phyloP scores from a whole-genome alignment of 2,329 filamentous ascomycete species.

The Xylariales sp. region DNA sequence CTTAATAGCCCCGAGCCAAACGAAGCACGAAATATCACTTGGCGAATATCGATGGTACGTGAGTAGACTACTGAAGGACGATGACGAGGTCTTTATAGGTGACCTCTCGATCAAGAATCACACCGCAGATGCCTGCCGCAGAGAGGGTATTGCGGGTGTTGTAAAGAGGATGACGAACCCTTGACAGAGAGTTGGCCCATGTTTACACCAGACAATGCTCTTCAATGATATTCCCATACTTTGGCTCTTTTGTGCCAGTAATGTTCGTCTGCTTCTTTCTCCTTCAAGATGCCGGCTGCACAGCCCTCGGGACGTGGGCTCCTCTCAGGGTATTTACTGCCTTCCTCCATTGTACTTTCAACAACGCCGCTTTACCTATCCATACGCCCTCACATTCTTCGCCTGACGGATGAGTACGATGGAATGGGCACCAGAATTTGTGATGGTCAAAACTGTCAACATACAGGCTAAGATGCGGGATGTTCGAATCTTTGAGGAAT shows the following conservation, averaged over 20 bases:
- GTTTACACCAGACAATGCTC: no score
- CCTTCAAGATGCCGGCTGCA: no score
- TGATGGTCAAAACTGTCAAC: constrained; percentile 19
- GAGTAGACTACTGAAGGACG: constrained; percentile 34
- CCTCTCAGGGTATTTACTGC: constrained; percentile 15
- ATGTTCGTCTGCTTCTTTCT: no score
- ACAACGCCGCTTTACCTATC: constrained; percentile 14
- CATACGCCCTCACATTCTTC: constrained; percentile 18
- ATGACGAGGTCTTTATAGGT: constrained; percentile 31
- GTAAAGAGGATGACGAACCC: not conserved
- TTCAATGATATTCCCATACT: no score
- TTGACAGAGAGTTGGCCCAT: no score
- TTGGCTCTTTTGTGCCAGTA: no score
- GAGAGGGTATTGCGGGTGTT: not conserved
- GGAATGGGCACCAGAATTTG: constrained; percentile 23
- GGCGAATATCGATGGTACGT: constrained; percentile 40
- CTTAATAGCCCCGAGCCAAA: constrained; percentile 27
- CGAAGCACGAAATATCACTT: constrained; percentile 32
- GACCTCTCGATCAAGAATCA: not conserved
- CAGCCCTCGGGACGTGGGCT: not conserved
- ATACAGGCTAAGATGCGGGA: constrained; percentile 14
- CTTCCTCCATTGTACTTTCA: constrained; percentile 17
- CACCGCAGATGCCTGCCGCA: not conserved
- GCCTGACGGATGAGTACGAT: constrained; percentile 15
- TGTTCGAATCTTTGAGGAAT: constrained; percentile 16